phyloP scores from a whole-genome alignment of 306 rosid species.

The Hippophae tibetana region DNA sequence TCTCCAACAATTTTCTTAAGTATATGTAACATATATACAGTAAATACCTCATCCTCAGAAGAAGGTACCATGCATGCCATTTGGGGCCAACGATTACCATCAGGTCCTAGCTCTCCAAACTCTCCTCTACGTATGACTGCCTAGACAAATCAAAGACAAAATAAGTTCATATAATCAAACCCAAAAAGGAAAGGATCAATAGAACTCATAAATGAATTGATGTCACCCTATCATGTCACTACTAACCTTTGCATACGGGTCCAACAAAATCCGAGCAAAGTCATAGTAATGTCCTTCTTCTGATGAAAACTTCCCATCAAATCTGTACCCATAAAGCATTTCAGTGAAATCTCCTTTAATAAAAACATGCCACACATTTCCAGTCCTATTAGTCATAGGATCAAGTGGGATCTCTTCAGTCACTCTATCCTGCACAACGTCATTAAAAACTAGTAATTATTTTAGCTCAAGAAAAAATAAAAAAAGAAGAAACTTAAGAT shows the following conservation, averaged over 20 bases:
- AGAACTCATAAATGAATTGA: neutral
- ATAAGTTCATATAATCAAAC: constrained; percentile 11
- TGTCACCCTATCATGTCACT: constrained; percentile 9
- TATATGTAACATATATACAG: constrained; percentile 1
- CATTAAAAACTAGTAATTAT: neutral
- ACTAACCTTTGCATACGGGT: constrained; percentile 91
- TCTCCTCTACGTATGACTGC: constrained; percentile 87
- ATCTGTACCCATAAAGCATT: constrained; percentile 73
- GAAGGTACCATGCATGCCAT: constrained; percentile 83
- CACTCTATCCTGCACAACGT: constrained; percentile 55
- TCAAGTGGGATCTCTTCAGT: constrained; percentile 58
- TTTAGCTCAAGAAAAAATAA: neutral
- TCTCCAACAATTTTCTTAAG: too few relatives aligned
- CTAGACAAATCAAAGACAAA: constrained; percentile 39
- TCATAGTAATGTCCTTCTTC: constrained; percentile 62
- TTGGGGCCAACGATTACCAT: constrained; percentile 88
- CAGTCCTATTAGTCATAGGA: constrained; percentile 61
- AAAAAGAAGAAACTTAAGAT: neutral
- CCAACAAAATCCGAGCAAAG: constrained; percentile 54
- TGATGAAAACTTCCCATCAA: constrained; percentile 66
- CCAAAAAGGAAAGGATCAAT: neutral
- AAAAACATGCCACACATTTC: constrained; percentile 84
- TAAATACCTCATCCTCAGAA: constrained; percentile 40
- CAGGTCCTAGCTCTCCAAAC: constrained; percentile 60
- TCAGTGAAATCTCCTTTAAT: constrained; percentile 68